These are phyloP conservation scores for Plasmodium cynomolgi DNA, from an alignment of 169 alveolate species.

Conservation along the genomic window DNA sequence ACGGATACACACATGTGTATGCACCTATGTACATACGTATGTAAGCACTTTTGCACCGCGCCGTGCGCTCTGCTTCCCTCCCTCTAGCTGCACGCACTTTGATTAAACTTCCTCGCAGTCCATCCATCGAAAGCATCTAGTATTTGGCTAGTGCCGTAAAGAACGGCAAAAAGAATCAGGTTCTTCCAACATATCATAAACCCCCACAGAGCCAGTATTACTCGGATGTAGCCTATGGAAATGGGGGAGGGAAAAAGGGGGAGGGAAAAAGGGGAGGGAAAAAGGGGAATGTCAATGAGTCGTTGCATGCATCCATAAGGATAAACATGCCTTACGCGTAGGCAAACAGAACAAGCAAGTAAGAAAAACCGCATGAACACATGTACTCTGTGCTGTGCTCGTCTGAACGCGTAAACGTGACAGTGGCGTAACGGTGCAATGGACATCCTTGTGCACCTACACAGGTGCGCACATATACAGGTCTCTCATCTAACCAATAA, in stretches of 20 bases:
- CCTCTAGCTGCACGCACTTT: slow-evolving; percentile 24
- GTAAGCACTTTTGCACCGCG: not conserved
- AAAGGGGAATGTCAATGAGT: not conserved
- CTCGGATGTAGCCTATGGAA: slow-evolving; percentile 64
- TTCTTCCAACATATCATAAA: slow-evolving; percentile 26
- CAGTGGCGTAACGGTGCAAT: not conserved
- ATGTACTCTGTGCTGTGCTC: not conserved
- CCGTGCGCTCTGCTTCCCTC: not conserved
- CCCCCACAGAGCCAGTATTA: slow-evolving; percentile 22
- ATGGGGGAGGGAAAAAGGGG: not conserved
- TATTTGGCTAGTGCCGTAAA: slow-evolving; percentile 49
- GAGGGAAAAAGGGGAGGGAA: not conserved
- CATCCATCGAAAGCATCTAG: slow-evolving; percentile 71
- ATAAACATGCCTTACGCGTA: not conserved
- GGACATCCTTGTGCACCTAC: not conserved
- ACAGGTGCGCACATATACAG: not conserved
- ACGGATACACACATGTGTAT: slow-evolving; percentile 2
- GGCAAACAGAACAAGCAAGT: not conserved
- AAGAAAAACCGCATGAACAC: not conserved
- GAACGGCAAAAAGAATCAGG: slow-evolving; percentile 9
- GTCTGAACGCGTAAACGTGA: not conserved
- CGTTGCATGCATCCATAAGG: not conserved
- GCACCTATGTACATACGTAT: not conserved
- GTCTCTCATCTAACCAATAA: slow-evolving; percentile 51
- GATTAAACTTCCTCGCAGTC: slow-evolving; percentile 73